Base-by-base conservation (phyloP, 2,329 filamentous ascomycete genomes). In the Grosmannia penicillata region DNA sequence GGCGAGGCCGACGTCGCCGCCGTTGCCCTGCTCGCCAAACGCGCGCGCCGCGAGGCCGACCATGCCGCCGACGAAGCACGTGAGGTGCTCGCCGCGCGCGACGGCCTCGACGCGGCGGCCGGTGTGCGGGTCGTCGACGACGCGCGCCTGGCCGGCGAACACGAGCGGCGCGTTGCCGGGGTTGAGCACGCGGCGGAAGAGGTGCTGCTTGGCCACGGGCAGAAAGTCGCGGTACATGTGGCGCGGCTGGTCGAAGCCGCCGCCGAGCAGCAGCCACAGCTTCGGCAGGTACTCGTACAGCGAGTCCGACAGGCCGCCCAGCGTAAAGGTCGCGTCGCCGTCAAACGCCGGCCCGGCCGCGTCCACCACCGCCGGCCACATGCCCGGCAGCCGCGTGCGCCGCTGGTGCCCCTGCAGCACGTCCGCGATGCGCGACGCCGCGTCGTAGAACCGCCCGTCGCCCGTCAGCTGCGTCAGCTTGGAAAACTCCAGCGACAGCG, bases 1-100 rank as follows among this genome's bases (percentile, higher is more conserved):
- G 1, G 73, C 76, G 22, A 74, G 56, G 4, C 65, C 59, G 10
- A 80, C 53, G 36, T 80, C 74, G 3, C 65, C 58, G 0, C 65
- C 58, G 0, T 64, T 61, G 3, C 68, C 62, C 22, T n/a, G 8
- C 33, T 66, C 51, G 33, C 67, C 53, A 48, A 78, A 78, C 25
- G 78, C 60, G 41, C 68, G 72, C 2, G 72, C 65, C 11, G 66
- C 74, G 43, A 80, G 63, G 9, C 62, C 75, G 4, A 79, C 68
- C 75, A 80, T 79, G 21, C 75, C 76, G 13, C 75, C 75, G 2
- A 65, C 62, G 47, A 78, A 80, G 51, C 75, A 80, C 10, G 67
- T 67, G 3, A 77, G 57, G 52, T 80, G 76, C 27, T 71, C 71
- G 10, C 61, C 55, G 33, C 55, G 55, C 2, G 56, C 49, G 2